A percentile compares a stretch with the other conserved stretches of the same genome.
phyloP scores from a whole-genome alignment of 805 yeast species.

The Starmerella sp. region DNA sequence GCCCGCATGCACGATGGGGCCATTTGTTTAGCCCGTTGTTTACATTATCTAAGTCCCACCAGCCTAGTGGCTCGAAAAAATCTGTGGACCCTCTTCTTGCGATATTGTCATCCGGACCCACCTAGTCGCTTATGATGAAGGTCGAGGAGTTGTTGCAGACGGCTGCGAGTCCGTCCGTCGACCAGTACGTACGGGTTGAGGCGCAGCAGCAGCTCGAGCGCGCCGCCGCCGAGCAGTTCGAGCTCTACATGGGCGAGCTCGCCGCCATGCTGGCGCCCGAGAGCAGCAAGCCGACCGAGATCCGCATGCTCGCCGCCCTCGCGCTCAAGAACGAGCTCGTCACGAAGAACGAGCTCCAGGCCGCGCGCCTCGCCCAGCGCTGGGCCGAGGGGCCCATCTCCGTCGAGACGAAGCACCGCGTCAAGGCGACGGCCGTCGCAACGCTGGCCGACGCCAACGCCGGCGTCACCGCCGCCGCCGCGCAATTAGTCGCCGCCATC shows the following conservation, averaged over 20 bases:
- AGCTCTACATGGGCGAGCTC: conserved; percentile 55
- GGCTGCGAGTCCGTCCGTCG: conserved; percentile 21
- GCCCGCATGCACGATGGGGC: neutral
- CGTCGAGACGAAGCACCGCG: conserved; percentile 42
- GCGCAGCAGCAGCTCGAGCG: conserved; percentile 42
- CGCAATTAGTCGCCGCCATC: conserved; percentile 91
- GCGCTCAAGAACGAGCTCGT: conserved; percentile 78
- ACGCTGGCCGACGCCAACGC: conserved; percentile 57
- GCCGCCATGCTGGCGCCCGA: conserved; percentile 62
- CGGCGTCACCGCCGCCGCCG: conserved; percentile 76
- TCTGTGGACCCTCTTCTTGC: conserved; percentile 1
- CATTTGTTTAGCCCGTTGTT: conserved; percentile 11
- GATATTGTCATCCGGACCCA: conserved; percentile 3
- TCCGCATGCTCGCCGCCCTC: conserved; percentile 82
- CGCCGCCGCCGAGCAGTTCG: conserved; percentile 66
- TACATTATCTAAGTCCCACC: conserved; percentile 13
- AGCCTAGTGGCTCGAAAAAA: conserved; percentile 2
- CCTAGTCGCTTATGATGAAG: conserved; percentile 10
- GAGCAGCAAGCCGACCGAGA: conserved; percentile 45
- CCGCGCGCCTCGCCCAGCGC: conserved; percentile 49
- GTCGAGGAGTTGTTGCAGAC: conserved; percentile 20
- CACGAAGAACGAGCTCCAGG: conserved; percentile 60
- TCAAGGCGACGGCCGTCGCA: conserved; percentile 50
- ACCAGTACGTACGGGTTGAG: conserved; percentile 13
- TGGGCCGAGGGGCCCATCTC: conserved; percentile 43